Base-by-base conservation (phyloP, 768 basidiomycete species). In the Tephrocybe rancida region DNA sequence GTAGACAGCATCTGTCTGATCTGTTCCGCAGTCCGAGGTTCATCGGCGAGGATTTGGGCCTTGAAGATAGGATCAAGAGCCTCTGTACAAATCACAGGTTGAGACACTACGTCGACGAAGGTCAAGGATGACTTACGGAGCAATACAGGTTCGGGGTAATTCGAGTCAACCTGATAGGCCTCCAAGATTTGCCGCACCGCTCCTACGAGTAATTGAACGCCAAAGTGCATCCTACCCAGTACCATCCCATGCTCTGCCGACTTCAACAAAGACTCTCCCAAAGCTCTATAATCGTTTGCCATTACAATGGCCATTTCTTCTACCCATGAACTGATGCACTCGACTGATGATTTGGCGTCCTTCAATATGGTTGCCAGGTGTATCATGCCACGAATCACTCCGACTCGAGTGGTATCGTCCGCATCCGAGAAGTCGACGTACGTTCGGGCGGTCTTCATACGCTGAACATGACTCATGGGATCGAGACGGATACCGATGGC, bases 371-470 rank as follows among this genome's bases (percentile, higher is more conserved):
- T 79, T 1, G 81, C 81, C 41, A 92, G 78, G 63, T 87, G 82
- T 77, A 86, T 84, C 64, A 88, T 74, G 2, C 88, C 90, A 3
- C 88, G 83, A 43, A 97, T 82, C 55, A 84, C 81, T n/a, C 84
- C 84, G n/a, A 78, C 67, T 14, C 91, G 81, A 0, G 88, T 85
- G 14, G 78, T 73, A 16, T 76, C 67, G 56, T 91, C 86, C 0
- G 86, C 86, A 22, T 80, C 70, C n/a, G 72, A 70, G 66, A 95
- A 94, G 49, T 73, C 69, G 50, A 91, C 76, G 60, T 90, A 92
- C 24, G 77, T 78, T 16, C 78, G 82, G 5, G 88, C 86, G 48
- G 83, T 84, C n/a, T 76, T 69, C 37, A 95, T 67, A 14, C 88
- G 83, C 39, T 78, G 75, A 3, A 69, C 70, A 42, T 78, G 69